Conservation (phyloP, 2,329 filamentous ascomycete species). For the Fusarium temperatum region DNA sequence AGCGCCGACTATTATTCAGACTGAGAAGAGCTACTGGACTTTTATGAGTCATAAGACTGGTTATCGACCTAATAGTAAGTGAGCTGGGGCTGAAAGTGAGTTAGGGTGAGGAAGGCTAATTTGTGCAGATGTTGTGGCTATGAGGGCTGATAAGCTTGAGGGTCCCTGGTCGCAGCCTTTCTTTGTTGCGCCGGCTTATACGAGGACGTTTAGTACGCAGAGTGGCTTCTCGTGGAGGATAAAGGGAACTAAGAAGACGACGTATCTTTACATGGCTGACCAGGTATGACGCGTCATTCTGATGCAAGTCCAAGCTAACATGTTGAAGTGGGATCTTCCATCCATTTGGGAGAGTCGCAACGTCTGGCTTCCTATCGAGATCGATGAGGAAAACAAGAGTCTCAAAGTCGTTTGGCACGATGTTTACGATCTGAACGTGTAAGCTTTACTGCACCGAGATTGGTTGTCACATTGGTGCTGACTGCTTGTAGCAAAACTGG, state of each 20-base stretch:
- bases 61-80: constrained; percentile 64
- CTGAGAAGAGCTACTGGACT: constrained; percentile 66
- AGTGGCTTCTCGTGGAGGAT: constrained; percentile 60
- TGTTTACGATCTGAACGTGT: constrained; percentile 62
- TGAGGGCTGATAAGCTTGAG: constrained; percentile 58
- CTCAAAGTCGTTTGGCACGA: constrained; percentile 62
- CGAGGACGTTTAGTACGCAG: constrained; percentile 61
- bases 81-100: fast-evolving
- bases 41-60: constrained; percentile 72
- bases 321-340: constrained; percentile 56
- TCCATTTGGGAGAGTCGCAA: constrained; percentile 65
- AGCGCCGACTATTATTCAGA: constrained; percentile 68
- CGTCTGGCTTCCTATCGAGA: constrained; percentile 63
- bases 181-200: constrained; percentile 58
- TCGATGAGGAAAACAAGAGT: constrained; percentile 60
- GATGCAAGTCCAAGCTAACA: neutral
- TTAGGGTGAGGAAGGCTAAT: neutral
- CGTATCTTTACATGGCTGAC: constrained; percentile 59
- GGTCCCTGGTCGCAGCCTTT: constrained; percentile 64
- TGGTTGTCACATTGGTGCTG: neutral
- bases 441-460: neutral
- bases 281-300: constrained; percentile 33
- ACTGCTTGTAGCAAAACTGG: constrained; percentile 51
- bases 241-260: constrained; percentile 55
- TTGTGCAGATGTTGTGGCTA: constrained; percentile 58